A percentile compares a stretch with the other conserved stretches of the same genome.
Evolutionary conservation across 495 filamentous ascomycete genomes (phyloP).

Genomic region (Parmelia sp.): DNA sequence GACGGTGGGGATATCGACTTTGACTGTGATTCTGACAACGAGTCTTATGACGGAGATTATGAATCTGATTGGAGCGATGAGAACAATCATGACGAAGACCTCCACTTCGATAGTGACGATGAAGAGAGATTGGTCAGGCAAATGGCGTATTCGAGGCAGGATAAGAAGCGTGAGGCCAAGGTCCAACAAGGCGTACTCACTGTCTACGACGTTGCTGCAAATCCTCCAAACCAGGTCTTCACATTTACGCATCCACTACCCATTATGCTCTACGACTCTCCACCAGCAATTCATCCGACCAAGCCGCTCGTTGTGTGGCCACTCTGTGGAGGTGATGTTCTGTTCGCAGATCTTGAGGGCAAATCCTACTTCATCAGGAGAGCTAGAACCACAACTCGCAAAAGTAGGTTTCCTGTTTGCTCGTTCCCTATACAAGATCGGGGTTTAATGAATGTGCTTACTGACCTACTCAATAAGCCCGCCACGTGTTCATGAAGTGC

Average conservation of each 20-base stretch:
- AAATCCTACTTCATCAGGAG: slow-evolving; percentile 16
- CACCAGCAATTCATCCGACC: slow-evolving; percentile 15
- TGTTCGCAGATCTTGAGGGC: slow-evolving; percentile 10
- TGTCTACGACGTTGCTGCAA: neutral
- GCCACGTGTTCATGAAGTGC: slow-evolving; percentile 15
- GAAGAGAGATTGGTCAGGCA: neutral
- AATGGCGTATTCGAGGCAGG: neutral
- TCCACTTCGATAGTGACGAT: neutral
- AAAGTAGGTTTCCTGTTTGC: neutral
- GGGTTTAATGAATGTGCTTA: neutral
- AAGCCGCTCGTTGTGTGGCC: slow-evolving; percentile 16
- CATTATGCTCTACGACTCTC: slow-evolving; percentile 5
- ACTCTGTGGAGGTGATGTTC: slow-evolving; percentile 11
- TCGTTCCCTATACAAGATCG: neutral
- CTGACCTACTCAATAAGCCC: neutral
- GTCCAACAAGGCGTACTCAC: slow-evolving; percentile 7
- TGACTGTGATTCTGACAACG: slow-evolving; percentile 3
- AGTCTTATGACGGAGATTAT: slow-evolving; percentile 1
- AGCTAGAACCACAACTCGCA: slow-evolving; percentile 3
- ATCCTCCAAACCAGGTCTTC: slow-evolving; percentile 5
- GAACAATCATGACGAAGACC: neutral
- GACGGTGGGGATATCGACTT: slow-evolving; percentile 1
- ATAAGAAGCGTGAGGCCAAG: neutral
- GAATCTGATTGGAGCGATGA: neutral
- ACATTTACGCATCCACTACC: slow-evolving; percentile 2